Evolutionary conservation across 805 yeast species (phyloP).

Genomic region (Yamadazyma endophytica): DNA sequence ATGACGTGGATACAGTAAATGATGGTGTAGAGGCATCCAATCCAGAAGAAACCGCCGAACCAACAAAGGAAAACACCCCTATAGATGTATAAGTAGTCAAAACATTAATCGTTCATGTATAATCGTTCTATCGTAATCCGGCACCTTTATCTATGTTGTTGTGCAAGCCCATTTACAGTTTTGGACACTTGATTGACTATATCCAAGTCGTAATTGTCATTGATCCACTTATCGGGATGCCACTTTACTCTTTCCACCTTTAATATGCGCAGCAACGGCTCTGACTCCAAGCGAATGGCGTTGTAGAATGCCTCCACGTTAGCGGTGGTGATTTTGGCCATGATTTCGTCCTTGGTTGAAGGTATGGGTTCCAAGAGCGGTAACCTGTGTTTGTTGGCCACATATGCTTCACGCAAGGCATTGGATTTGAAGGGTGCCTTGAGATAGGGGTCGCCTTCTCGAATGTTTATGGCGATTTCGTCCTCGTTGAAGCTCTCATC

Average conservation of each 20-base stretch:
- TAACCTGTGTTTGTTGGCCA: slow-evolving; percentile 4
- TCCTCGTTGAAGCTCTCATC: too few relatives aligned
- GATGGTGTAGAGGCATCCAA: slow-evolving; percentile 21
- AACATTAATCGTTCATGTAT: neutral
- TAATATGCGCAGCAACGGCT: slow-evolving; percentile 17
- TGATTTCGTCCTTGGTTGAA: slow-evolving; percentile 9
- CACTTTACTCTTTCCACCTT: slow-evolving; percentile 56
- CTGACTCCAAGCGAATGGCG: slow-evolving; percentile 12
- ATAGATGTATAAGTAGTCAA: slow-evolving; percentile 4
- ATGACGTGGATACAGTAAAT: slow-evolving; percentile 29
- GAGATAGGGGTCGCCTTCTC: slow-evolving; percentile 13
- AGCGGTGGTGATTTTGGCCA: slow-evolving; percentile 16
- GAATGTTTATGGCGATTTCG: too few relatives aligned
- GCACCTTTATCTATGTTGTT: slow-evolving; percentile 1
- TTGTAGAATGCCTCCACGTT: slow-evolving; percentile 24
- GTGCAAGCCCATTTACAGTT: too few relatives aligned
- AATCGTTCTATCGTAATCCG: slow-evolving; percentile 7
- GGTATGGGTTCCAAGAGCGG: slow-evolving; percentile 11
- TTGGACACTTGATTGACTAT: slow-evolving; percentile 27
- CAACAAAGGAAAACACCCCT: slow-evolving; percentile 6
- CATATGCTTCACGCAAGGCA: slow-evolving; percentile 3
- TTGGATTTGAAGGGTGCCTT: slow-evolving; percentile 4
- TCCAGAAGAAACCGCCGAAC: slow-evolving; percentile 7
- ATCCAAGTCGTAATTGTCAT: slow-evolving; percentile 18
- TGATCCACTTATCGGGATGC: slow-evolving; percentile 67